Evolutionary conservation across 2,329 filamentous ascomycete species (phyloP), one percentile per base, ranked within the genome.

Genomic region (Fusarium mexicanum): DNA sequence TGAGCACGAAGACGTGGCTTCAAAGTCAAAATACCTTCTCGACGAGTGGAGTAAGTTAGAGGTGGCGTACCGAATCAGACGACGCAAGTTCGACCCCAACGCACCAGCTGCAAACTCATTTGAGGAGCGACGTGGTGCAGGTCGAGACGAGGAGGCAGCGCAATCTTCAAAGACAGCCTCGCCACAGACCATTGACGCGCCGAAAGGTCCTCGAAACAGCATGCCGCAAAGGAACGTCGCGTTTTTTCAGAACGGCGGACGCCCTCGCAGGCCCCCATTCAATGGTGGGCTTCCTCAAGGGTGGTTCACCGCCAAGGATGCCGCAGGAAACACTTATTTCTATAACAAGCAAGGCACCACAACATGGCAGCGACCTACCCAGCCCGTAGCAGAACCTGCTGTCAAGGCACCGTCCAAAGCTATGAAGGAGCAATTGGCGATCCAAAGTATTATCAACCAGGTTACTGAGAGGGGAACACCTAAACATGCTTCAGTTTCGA

Each of bases 21-120:
- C 89, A 26, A 92, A 92, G 78, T 91, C 96, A 10, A 88, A 88
- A 62, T 87, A 89, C 51, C 86, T 99, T 41, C 85, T 98, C 35
- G 90, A 94, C 14, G 92, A 92, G 74, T 99, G 96, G 96, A 93
- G 92, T 80, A 95, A 94, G 77, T 86, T 99, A 55, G 93, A 98
- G 81, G 88, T 97, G 41, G 96, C 91, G 12, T 99, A 98, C 83
- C 92, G 96, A 68, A 99, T 99, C 79, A 94, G 94, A 43, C 91
- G 96, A 65, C 94, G 96, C 85, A 97, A 97, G 85, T 85, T 93
- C 66, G 94, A 96, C 80, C 91, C 92, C 33, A 91, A 91, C 73
- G 89, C 86, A 54, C 84, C 85, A 24, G 77, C 86, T 50, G 85
- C 88, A 37, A 90, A 90, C 75, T 87, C 89, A 33, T 90, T 89